Conservation (phyloP, 2,329 filamentous ascomycete species). For the Lizonia empirigonia region DNA sequence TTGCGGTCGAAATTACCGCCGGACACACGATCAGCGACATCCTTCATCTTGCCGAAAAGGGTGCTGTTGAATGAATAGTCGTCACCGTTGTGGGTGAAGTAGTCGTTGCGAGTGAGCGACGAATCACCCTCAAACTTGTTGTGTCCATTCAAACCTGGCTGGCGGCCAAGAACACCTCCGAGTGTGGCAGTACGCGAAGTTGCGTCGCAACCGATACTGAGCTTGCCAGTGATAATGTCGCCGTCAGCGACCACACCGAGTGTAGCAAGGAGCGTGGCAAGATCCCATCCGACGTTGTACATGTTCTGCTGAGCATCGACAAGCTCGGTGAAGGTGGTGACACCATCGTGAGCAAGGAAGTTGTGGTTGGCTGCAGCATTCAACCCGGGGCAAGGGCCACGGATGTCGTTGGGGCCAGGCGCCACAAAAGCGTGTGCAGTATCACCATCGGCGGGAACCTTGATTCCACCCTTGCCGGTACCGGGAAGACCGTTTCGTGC, state of each 20-base stretch:
- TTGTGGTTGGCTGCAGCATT: conserved; percentile 51
- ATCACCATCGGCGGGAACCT: conserved; percentile 52
- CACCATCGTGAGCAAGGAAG: conserved; percentile 52
- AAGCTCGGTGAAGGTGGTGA: conserved; percentile 52
- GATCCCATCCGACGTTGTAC: conserved; percentile 53
- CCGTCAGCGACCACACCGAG: conserved; percentile 51
- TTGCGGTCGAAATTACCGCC: conserved; percentile 48
- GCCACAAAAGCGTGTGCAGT: conserved; percentile 33
- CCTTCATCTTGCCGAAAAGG: conserved; percentile 49
- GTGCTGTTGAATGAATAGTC: conserved; percentile 51
- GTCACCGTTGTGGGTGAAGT: conserved; percentile 45
- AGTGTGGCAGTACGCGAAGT: conserved; percentile 49
- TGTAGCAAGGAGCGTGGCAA: conserved; percentile 49
- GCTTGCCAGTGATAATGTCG: conserved; percentile 50
- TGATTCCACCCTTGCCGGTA: conserved; percentile 50
- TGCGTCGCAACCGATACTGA: conserved; percentile 55
- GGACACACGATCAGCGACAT: conserved; percentile 32
- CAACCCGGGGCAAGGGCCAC: conserved; percentile 50
- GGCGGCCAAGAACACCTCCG: conserved; percentile 34
- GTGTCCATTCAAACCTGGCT: conserved; percentile 53
- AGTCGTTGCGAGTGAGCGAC: conserved; percentile 52
- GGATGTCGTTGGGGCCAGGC: conserved; percentile 30
- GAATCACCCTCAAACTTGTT: conserved; percentile 53
- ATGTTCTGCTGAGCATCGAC: conserved; percentile 55
- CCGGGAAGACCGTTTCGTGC: conserved; percentile 52